These are phyloP conservation scores for Cyberlindnera bimundalis DNA, from an alignment of 805 yeast genomes.

Conservation along the genomic window DNA sequence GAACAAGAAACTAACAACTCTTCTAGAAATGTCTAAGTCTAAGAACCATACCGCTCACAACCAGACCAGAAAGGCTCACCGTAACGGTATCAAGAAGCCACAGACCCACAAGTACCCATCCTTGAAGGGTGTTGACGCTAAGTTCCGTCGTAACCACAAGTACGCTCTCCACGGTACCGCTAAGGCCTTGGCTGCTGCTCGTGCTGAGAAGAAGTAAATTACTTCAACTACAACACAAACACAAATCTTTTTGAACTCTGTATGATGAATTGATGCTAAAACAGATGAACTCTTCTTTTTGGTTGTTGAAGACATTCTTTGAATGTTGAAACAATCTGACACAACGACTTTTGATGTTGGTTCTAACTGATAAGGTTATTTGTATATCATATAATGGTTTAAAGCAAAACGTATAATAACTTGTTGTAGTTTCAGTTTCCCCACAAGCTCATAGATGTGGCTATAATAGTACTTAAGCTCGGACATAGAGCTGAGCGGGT, in stretches of 20 bases:
- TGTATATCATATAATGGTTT: slow-evolving; percentile 28
- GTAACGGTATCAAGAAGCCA: slow-evolving; percentile 99
- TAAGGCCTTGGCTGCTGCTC: slow-evolving; percentile 84
- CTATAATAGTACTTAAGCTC: too few species aligned
- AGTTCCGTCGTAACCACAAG: slow-evolving; percentile 99
- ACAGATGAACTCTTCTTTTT: slow-evolving; percentile 6
- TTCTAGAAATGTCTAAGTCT: slow-evolving; percentile 85
- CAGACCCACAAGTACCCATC: slow-evolving; percentile 97
- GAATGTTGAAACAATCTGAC: slow-evolving; percentile 2
- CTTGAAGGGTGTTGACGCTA: slow-evolving; percentile 97
- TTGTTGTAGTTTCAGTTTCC: too few species aligned
- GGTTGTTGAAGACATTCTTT: background rate
- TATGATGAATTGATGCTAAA: slow-evolving; percentile 12
- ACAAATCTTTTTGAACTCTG: slow-evolving; percentile 6
- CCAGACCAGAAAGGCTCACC: slow-evolving; percentile 99
- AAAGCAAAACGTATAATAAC: slow-evolving; percentile 6
- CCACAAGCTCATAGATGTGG: too few species aligned
- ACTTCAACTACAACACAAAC: slow-evolving; percentile 4
- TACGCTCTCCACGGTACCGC: slow-evolving; percentile 98
- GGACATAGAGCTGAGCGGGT: too few species aligned
- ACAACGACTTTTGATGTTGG: slow-evolving; percentile 16
- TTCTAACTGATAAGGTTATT: slow-evolving; percentile 16
- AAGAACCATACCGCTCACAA: slow-evolving; percentile 99
- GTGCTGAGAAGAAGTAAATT: slow-evolving; percentile 44
- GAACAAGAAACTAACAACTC: slow-evolving; percentile 30